Evolutionary conservation across 805 yeast genomes (phyloP), one percentile per base, ranked within the genome.

Genomic region (Lachancea sp.): DNA sequence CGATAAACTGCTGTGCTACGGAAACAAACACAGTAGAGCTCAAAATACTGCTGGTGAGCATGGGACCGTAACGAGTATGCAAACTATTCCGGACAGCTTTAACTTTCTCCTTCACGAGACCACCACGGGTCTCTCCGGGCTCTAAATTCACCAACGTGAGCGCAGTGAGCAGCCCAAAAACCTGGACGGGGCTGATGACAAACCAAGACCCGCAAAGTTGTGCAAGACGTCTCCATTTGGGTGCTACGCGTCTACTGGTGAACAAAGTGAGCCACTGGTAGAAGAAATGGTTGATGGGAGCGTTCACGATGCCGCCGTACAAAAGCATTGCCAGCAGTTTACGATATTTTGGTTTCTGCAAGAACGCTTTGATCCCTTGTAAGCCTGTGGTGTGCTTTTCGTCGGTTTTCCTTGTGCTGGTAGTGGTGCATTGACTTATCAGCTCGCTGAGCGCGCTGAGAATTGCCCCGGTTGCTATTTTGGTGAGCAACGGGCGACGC

Each of bases 271-370:
- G 49, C 51, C 52, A 50, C 17, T 48, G 44, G 29, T 55, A 55
- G 42, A 49, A 45, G 41, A 41, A 55, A 39, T 55, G 59, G 33
- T 52, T 55, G 31, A 55, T 52, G n/a, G 59, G 56, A 10, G 59
- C 56, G 41, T 53, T 55, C 20, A 55, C 46, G 6, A 48, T 34
- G 13, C 56, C 59, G 3, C 59, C 59, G 37, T 53, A 55, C 39
- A 54, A 45, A 19, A 50, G 42, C 59, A 55, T 53, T 9, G 47
- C 30, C 12, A 54, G 39, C 16, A 52, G 30, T 32, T 50, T 52
- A 16, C 38, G 36, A 20, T 46, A 40, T 42, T 49, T 41, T 27
- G 49, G 46, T 35, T 38, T 47, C 9, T 35, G 40, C 8, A 47
- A 35, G 16, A 37, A 31, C 12, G 13, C 11, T 31, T 1, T 25